Evolutionary conservation across 169 alveolate species (phyloP), one percentile per base, ranked within the genome.

Genomic region (Eimeria necatrix): DNA sequence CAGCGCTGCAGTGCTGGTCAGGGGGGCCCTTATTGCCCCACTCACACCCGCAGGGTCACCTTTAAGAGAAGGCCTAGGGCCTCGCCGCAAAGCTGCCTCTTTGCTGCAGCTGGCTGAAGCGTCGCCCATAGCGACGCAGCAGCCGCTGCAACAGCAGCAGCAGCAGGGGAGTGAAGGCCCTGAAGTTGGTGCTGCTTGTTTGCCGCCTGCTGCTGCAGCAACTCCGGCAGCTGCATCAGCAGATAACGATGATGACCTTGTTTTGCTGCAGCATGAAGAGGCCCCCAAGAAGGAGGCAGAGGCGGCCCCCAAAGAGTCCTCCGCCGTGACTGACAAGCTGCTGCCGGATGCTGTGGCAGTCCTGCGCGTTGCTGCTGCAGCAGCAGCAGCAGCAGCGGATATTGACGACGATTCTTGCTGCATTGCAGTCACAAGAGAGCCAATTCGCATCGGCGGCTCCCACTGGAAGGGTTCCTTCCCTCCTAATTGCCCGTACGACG

Each of bases 51-150:
- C 85, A 9, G 32, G 26, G 32, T 26, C 85, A 8, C 85, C 85
- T 6, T 5, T 26, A 3, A 74, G 85, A 18, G 85, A 74, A 16
- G 59, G 56, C 26, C 0, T 20, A 16, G 85, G 52, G 8, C 85
- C 48, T 7, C 10, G 12, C 0, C 85, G 85, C 60, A 26, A 18
- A 46, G n/a, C 85, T 4, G 56, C 85, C 18, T 74, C 85, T 7
- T 20, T 74, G 85, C 59, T 74, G 85, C 85, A 74, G 85, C 85
- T 74, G 48, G 85, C 85, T 7, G 85, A 74, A 52, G 22, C 85
- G 0, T 74, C 85, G 16, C 85, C 85, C 8, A 74, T 74, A 26
- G 22, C 56, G 56, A 26, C 22, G 48, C 85, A 74, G 56, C 85
- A 74, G 59, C 52, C 16, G 7, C 85, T 26, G 59, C 85, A 74